Conservation (phyloP, 768 basidiomycete genomes). For the Sporobolomyces pararoseus region DNA sequence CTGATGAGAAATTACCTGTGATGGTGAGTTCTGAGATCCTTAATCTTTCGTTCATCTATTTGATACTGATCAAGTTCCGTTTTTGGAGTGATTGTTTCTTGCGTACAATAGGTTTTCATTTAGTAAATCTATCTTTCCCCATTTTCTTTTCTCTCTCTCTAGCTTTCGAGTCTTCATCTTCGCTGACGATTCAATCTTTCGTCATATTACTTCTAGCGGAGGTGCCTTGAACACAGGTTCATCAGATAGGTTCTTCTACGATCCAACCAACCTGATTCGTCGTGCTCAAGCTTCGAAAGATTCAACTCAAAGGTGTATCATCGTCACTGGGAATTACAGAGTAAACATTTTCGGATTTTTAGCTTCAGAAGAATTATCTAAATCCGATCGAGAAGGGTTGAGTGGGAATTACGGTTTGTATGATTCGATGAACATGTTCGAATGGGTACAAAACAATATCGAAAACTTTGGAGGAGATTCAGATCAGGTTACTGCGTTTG, state of each 20-base stretch:
- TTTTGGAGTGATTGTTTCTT: too few relatives aligned
- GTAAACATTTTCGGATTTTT: slow-evolving; percentile 32
- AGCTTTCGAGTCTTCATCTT: neutral
- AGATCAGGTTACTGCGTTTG: slow-evolving; percentile 56
- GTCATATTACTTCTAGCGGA: too few relatives aligned
- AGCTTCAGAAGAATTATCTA: slow-evolving; percentile 12
- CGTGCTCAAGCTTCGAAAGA: too few relatives aligned
- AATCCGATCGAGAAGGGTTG: slow-evolving; percentile 4
- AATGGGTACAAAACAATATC: slow-evolving; percentile 47
- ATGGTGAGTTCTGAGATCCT: slow-evolving; percentile 54
- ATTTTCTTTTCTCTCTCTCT: neutral
- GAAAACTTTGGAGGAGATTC: slow-evolving; percentile 48
- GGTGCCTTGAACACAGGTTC: slow-evolving; percentile 36
- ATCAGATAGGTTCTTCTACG: slow-evolving; percentile 26
- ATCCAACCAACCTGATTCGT: slow-evolving; percentile 31
- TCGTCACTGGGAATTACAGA: slow-evolving; percentile 43
- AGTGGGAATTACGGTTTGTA: slow-evolving; percentile 40
- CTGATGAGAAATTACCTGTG: slow-evolving; percentile 51
- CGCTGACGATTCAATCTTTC: neutral
- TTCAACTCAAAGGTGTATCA: slow-evolving; percentile 29
- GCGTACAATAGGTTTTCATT: slow-evolving; percentile 1
- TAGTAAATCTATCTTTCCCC: neutral
- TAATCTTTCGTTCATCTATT: too few relatives aligned
- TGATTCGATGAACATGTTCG: slow-evolving; percentile 31
- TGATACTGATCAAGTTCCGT: too few relatives aligned